Evolutionary conservation across 2,329 filamentous ascomycete genomes (phyloP), one percentile per base, ranked within the genome.

Genomic region (Beauveria asiatica): DNA sequence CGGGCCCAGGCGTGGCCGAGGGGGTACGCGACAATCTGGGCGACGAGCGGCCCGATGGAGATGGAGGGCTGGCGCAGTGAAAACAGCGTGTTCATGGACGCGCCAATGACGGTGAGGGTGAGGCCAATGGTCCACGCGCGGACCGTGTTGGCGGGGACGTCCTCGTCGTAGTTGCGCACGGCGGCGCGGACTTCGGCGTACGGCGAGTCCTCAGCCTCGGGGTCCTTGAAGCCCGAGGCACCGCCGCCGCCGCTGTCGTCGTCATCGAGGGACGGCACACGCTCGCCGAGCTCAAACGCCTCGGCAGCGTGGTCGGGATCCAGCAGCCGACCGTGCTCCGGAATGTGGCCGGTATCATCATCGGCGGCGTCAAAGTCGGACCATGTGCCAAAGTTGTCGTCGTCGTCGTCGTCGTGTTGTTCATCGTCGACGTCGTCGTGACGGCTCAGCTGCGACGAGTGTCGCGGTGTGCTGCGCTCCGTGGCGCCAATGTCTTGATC

Each of bases 171-270:
- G 68, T 87, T 87, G 57, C 77, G 76, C 3, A 87, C 84, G 8
- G 85, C 84, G 39, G 85, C 83, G 51, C 83, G 77, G 53, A 86
- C 84, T 70, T 88, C 85, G 30, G 84, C 80, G 66, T 88, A 88
- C 0, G 85, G 85, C 2, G 85, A 88, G 68, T 85, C 75, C 61
- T 84, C 81, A 33, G 74, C 70, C 7, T 79, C 76, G 39, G 76
- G 71, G n/a, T 73, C 70, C 60, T 75, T 75, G 7, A 67, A 61
- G 39, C 63, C 64, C 6, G 65, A 60, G 45, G 71, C 70, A 41
- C 68, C 69, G 39, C 27, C 27, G 23, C 64, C 58, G 45, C 70
- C 70, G 42, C 67, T 68, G 39, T 30, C 25, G 23, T 70, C 69
- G 25, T 39, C 27, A n/a, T 70, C 69, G 27, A 54, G 41, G 33